Base-by-base conservation (phyloP, 1,284 basidiomycete species). In the Blastosporella zonata region DNA sequence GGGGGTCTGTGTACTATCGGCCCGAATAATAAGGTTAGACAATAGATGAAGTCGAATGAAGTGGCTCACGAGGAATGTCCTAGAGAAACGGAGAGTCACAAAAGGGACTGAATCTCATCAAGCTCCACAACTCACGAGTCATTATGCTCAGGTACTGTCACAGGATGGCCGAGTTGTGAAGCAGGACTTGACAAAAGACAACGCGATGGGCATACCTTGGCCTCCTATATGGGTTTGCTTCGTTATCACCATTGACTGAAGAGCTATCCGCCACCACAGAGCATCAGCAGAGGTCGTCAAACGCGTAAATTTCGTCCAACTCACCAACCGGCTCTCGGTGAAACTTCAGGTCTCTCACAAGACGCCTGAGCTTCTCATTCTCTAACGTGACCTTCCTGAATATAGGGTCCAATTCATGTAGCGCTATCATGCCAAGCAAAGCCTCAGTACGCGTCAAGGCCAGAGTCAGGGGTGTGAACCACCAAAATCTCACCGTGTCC, bases 201-300 rank as follows among this genome's bases (percentile, higher is more conserved):
- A 23, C 25, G 29, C 13, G 17, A 33, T 8, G 15, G 12, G 10
- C 66, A 57, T 52, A 91, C 91, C 91, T 76, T 89, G 83, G 1
- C 91, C 93, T 2, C 94, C 94, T 23, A 96, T 93, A 47, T 84
- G 74, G 1, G 88, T 83, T 62, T 94, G 91, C 66, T 96, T 95
- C 60, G 84, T 90, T 49, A 96, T 95, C 18, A 97, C 77, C 96
- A 98, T 98, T 13, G 87, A 91, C 66, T 99, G 96, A 45, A 98
- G 71, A 3, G 93, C 93, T 84, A 25, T 17, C 23, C 2, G 7
- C 12, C 8, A 9, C 12, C 8, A 1, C 36, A 20, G 1, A 27
- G 21, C 17, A 29, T 31, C 29, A 50, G 15, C 17, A 28, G 8
- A 28, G 9, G n/a, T 23, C 9, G 10, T 15, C 25, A 33, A 12